phyloP scores from a whole-genome alignment of 1,284 basidiomycete species.

The Exsudoporus floridanus region DNA sequence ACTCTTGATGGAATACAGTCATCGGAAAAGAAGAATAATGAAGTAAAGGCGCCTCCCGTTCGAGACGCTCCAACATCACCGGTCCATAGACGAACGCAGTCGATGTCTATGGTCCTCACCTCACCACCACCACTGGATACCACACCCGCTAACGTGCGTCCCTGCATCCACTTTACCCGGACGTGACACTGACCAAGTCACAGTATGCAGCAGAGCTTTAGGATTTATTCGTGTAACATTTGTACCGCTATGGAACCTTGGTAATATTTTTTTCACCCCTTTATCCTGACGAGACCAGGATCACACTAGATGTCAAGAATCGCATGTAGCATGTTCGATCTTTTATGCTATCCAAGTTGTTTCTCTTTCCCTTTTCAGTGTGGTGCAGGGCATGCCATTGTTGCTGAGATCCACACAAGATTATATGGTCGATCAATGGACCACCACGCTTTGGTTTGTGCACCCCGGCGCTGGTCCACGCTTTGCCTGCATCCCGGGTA shows the following conservation, averaged over 20 bases:
- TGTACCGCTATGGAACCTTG: slow-evolving; percentile 3
- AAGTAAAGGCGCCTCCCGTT: background rate
- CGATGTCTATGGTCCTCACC: slow-evolving; percentile 32
- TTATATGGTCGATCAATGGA: background rate
- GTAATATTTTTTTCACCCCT: background rate
- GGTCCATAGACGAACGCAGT: slow-evolving; percentile 27
- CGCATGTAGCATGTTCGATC: slow-evolving; percentile 27
- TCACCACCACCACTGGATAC: slow-evolving; percentile 17
- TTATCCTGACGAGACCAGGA: slow-evolving; percentile 3
- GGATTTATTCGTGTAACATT: background rate
- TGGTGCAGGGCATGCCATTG: slow-evolving; percentile 1
- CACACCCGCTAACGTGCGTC: slow-evolving; percentile 20
- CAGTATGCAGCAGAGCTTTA: slow-evolving; percentile 32
- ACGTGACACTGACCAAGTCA: slow-evolving; percentile 1
- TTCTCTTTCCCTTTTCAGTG: background rate
- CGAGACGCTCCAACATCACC: slow-evolving; percentile 14
- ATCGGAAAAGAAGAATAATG: background rate
- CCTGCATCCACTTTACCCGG: background rate
- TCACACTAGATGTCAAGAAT: slow-evolving; percentile 5
- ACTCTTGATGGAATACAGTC: background rate
- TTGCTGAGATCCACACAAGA: background rate
- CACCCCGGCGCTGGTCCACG: background rate
- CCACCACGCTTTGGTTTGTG: background rate
- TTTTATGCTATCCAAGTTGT: slow-evolving; percentile 16
- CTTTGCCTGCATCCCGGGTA: background rate